Evolutionary conservation across 257 asterid genomes (phyloP), one percentile per base, ranked within the genome.

Genomic region (Solanum verrucosum): DNA sequence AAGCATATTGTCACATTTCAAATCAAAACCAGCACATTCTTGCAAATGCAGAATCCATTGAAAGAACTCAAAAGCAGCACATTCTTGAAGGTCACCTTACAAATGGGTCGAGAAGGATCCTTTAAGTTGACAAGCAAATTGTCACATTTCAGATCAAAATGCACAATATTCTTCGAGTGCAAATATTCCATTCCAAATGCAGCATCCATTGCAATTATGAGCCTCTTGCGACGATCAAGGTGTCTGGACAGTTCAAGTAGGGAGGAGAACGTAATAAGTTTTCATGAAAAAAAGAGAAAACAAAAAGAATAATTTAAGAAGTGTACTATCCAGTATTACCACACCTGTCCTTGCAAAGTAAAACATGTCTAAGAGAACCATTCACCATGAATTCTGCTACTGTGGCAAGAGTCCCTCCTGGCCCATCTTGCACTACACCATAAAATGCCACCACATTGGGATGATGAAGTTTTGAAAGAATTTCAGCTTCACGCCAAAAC

Each of bases 401-500:
- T 21, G 89, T 87, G 25, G 89, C 87, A 37, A 87, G 87, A 21
- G 87, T 81, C 40, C 89, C 89, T 31, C 72, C 83, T 6, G 89
- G 89, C 49, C 89, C 89, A 83, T 87, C 89, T 23, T 81, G 84
- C 74, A 87, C 89, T 15, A 87, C 89, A 65, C 89, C 89, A 87
- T 87, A 87, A 84, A 87, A 87, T 44, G 89, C 89, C 78, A 87
- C 87, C 79, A 87, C 89, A 82, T 87, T 87, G 74, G 89, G 89
- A 73, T 87, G 89, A 86, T 87, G 89, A 38, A 87, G 86, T 46
- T 87, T 84, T 21, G 89, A 71, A 72, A 87, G 89, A 38, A 81
- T 87, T 31, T 67, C 86, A 27, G 89, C 89, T 52, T 87, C 89
- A n/a, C 86, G 78, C 89, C 89, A 87, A 68, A 87, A 87, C 35